Conservation (phyloP, 2,329 filamentous ascomycete genomes). For the Lachnellula hyalina region DNA sequence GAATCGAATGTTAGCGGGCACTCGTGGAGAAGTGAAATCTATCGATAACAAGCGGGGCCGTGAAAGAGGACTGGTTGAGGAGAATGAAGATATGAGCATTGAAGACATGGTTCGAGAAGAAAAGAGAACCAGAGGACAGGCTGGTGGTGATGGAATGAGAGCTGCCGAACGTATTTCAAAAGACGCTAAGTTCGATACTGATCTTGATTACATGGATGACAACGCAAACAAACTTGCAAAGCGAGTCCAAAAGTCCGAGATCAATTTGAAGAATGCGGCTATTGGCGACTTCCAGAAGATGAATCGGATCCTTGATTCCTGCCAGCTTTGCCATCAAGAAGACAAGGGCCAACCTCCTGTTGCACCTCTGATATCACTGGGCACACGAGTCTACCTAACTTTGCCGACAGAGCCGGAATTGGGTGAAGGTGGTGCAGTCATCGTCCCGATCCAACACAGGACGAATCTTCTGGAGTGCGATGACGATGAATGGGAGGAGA, state of each 20-base stretch:
- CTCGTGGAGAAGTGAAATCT: constrained; percentile 66
- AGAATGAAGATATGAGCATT: constrained; percentile 93
- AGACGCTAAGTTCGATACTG: constrained; percentile 83
- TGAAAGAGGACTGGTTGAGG: constrained; percentile 78
- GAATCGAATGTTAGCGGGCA: constrained; percentile 78
- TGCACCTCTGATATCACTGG: constrained; percentile 81
- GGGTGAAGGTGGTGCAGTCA: constrained; percentile 74
- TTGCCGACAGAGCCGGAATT: constrained; percentile 87
- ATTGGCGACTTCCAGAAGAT: constrained; percentile 87
- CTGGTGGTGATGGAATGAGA: constrained; percentile 72
- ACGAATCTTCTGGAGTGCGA: constrained; percentile 94
- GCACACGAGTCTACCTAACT: constrained; percentile 80
- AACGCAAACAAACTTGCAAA: constrained; percentile 87
- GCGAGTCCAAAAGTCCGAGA: constrained; percentile 79
- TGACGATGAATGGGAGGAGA: constrained; percentile 98
- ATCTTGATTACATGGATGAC: constrained; percentile 96
- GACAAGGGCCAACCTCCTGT: constrained; percentile 69
- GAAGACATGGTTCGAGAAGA: constrained; percentile 98
- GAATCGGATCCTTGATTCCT: constrained; percentile 78
- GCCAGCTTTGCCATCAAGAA: constrained; percentile 89
- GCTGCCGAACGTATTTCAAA: constrained; percentile 92
- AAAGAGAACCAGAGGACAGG: constrained; percentile 71
- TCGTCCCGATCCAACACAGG: constrained; percentile 82
- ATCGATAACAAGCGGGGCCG: constrained; percentile 75
- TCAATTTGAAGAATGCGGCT: constrained; percentile 81